Percentiles rank a stretch among this genome's conserved stretches.
phyloP scores from a whole-genome alignment of 257 asterid species.

The Nicotiana undulata region DNA sequence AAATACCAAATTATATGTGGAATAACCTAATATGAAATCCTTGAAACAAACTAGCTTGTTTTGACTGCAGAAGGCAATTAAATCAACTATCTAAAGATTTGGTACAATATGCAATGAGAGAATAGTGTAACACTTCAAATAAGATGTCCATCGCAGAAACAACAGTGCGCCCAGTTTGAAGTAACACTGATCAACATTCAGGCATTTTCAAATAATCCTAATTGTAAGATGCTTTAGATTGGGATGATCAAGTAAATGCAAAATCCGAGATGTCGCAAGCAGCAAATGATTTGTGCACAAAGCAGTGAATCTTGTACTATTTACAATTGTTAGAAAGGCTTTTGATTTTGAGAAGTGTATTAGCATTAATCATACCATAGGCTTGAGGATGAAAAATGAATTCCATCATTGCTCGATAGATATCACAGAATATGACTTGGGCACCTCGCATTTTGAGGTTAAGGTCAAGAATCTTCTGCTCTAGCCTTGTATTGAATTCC shows the following conservation, averaged over 20 bases:
- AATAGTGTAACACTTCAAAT: background rate
- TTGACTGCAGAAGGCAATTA: background rate
- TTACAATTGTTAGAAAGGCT: background rate
- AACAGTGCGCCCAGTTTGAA: background rate
- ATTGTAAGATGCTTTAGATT: background rate
- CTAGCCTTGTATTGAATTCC: constrained; percentile 42
- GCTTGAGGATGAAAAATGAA: constrained; percentile 34
- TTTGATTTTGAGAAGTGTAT: background rate
- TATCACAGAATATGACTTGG: constrained; percentile 40
- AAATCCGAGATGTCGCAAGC: background rate
- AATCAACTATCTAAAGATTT: background rate
- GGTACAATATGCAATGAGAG: background rate
- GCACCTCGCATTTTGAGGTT: constrained; percentile 28
- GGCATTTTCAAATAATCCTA: background rate
- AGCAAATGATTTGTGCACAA: background rate
- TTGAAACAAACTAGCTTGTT: background rate
- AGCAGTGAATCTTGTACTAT: background rate
- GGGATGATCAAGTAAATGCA: background rate
- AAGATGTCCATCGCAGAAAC: background rate
- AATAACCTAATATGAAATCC: constrained; percentile 1
- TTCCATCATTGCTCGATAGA: constrained; percentile 43
- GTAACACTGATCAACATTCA: too few species aligned
- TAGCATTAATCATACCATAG: constrained; percentile 28
- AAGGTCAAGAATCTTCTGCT: constrained; percentile 34
- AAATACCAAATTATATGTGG: background rate